Base-by-base conservation (phyloP, 208 protist species). In the Tritrichomonas musculus region DNA sequence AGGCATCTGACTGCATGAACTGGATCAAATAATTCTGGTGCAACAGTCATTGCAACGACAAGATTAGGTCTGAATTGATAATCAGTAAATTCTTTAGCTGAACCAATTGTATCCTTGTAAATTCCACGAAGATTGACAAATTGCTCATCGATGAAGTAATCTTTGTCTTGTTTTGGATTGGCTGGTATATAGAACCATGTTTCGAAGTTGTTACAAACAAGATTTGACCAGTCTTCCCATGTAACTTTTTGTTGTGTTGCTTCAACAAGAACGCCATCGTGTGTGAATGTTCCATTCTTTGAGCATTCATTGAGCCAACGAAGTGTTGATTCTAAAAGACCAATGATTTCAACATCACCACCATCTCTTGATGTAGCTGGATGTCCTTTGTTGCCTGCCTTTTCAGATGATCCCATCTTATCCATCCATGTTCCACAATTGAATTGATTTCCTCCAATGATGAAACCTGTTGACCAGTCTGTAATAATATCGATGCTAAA, bases 351-450 rank as follows among this genome's bases (percentile, higher is more conserved):
- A 47, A 88, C 30, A 5, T 44, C 77, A 57, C 47, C 77, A 88
- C 77, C 77, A 60, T 88, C 77, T 57, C 77, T 53, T 57, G 77
- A 47, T 57, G 77, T 88, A 57, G 77, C 33, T 57, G 77, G 77
- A 39, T 57, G 27, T 27, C 77, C 77, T 25, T 20, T 57, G 47
- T 88, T 88, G 8, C 44, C 44, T 9, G 77, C 77, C 47, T 27
- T 53, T 57, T 44, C 44, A 27, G 47, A 60, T 57, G 77, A 88
- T 22, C 77, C 77, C 77, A 88, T 88, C n/a, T 88, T 88, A 47
- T 88, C 77, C 77, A 88, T 88, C 77, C 77, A 88, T 57, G 77
- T 88, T 4, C 77, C 77, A 47, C 77, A 88, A 47, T 88, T 88
- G n/a, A 39, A 44, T 20, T 14, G 27, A 30, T 88, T 88, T 17